Evolutionary conservation across 108 stramenopile genomes (phyloP).

Genomic region (Pseudonitzschia pungens): DNA sequence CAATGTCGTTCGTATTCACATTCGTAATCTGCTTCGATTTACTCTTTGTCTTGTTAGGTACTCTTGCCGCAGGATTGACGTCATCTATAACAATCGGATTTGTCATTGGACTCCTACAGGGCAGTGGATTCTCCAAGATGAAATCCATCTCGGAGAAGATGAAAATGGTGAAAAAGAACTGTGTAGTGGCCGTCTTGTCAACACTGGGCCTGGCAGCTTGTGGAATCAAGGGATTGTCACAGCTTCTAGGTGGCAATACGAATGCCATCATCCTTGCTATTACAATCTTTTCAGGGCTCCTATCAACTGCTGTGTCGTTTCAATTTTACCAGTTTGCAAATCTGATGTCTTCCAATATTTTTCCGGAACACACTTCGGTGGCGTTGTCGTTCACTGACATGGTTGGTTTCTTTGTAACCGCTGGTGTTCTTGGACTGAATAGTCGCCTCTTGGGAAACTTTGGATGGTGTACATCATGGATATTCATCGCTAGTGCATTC

Average conservation of each 20-base stretch:
- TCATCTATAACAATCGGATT: constrained; percentile 45
- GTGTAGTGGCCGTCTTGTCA: constrained; percentile 21
- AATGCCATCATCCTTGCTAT: constrained; percentile 20
- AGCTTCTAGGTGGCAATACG: constrained; percentile 1
- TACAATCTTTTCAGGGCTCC: constrained; percentile 24
- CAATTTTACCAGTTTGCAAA: constrained; percentile 50
- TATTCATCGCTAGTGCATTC: constrained; percentile 23
- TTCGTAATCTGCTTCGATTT: not conserved
- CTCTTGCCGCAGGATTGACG: constrained; percentile 41
- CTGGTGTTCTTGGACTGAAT: constrained; percentile 27
- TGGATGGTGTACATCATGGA: constrained; percentile 41
- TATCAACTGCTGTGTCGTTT: constrained; percentile 41
- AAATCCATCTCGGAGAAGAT: constrained; percentile 22
- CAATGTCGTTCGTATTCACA: too few relatives aligned
- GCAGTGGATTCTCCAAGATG: constrained; percentile 23
- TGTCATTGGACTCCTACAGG: constrained; percentile 37
- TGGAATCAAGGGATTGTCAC: constrained; percentile 13
- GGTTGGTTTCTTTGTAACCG: constrained; percentile 38
- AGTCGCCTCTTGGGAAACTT: constrained; percentile 25
- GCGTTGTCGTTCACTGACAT: constrained; percentile 42
- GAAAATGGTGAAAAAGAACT: constrained; percentile 29
- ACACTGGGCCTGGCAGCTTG: constrained; percentile 35
- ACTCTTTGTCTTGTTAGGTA: constrained; percentile 1
- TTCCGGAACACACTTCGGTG: constrained; percentile 41
- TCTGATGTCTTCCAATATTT: constrained; percentile 21